Base-by-base conservation (phyloP, 2,329 filamentous ascomycete genomes). In the Aurifilum marmelostoma region DNA sequence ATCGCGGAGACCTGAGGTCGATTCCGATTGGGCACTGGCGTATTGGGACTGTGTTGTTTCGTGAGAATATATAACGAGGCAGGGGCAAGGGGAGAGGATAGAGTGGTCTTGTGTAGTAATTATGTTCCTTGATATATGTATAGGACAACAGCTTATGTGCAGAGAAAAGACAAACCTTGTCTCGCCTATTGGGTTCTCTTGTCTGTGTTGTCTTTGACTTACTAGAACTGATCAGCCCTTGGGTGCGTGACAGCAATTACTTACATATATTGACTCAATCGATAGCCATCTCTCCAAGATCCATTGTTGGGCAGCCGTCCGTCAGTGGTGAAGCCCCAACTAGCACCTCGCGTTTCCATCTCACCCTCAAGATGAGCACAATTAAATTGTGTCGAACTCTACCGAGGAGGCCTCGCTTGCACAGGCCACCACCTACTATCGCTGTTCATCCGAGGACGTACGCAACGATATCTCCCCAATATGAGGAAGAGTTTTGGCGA, bases 401-500 rank as follows among this genome's bases (percentile, higher is more conserved):
- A 12, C 34, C 32, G 61, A 66, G 63, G 61, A 63, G 63, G 8
- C 37, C 50, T 4, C 11, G 59, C 2, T 34, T 34, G 7, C 50
- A 32, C 14, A 41, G 9, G 12, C 1, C 47, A n/a, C 32, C 66
- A n/a, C n/a, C n/a, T 47, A 39, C 29, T 16, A 54, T 56, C 21
- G 4, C 12, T 1, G 32, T 11, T 24, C 27, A 12, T 8, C 59
- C 56, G 24, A 41, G 24, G 14, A 43, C 43, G 18, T 43, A 34
- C 1, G 59, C 24, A 3, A 59, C 59, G 37, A 58, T 58, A 18
- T 18, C 56, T 37, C 34, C 37, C 5, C 32, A 32, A 14, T 47
- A 59, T 27, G 56, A 59, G 0, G 78, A 80, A 29, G 77, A 81
- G 59, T 88, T 87, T 72, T 88, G 86, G 86, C 81, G 82, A 29